These are phyloP conservation scores for Penicillium oxalicum DNA, from an alignment of 2,329 filamentous ascomycete species.

Conservation along the genomic window DNA sequence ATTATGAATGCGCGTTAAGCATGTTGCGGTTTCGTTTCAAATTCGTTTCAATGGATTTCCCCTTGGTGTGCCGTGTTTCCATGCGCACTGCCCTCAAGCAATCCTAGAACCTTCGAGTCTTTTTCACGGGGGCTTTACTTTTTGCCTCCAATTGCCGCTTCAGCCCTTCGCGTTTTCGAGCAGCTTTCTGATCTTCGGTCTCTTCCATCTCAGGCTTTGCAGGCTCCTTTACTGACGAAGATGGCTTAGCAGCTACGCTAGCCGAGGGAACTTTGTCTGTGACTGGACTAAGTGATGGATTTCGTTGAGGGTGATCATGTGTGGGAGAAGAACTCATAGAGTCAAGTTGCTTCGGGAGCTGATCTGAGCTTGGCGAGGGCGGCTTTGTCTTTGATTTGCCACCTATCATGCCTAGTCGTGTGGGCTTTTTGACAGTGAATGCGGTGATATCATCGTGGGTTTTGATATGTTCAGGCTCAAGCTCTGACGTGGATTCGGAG, in stretches of 20 bases:
- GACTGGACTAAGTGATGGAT: background rate
- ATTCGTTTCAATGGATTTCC: too few species aligned
- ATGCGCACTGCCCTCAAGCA: background rate
- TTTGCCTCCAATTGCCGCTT: slow-evolving; percentile 49
- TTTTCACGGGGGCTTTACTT: slow-evolving; percentile 49
- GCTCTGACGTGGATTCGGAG: background rate
- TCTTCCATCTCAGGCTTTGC: slow-evolving; percentile 2
- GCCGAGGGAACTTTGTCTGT: background rate
- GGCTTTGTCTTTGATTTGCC: slow-evolving; percentile 19
- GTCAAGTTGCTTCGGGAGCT: slow-evolving; percentile 1
- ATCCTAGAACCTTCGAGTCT: slow-evolving; percentile 50
- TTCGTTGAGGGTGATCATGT: background rate
- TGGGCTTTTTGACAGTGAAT: slow-evolving; percentile 18
- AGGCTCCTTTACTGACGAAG: background rate
- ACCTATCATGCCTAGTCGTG: slow-evolving; percentile 35
- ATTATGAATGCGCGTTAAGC: background rate
- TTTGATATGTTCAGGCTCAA: background rate
- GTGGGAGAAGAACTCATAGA: background rate
- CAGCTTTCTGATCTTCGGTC: slow-evolving; percentile 49
- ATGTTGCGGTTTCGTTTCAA: background rate
- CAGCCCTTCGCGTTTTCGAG: slow-evolving; percentile 51
- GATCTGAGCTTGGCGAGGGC: background rate
- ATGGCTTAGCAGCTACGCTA: background rate
- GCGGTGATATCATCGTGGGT: background rate
- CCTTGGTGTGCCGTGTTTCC: too few species aligned